Percentiles rank a stretch among this genome's conserved stretches.
Conservation (phyloP, 352 stramenopile species). For the Aphanomyces euteiches region DNA sequence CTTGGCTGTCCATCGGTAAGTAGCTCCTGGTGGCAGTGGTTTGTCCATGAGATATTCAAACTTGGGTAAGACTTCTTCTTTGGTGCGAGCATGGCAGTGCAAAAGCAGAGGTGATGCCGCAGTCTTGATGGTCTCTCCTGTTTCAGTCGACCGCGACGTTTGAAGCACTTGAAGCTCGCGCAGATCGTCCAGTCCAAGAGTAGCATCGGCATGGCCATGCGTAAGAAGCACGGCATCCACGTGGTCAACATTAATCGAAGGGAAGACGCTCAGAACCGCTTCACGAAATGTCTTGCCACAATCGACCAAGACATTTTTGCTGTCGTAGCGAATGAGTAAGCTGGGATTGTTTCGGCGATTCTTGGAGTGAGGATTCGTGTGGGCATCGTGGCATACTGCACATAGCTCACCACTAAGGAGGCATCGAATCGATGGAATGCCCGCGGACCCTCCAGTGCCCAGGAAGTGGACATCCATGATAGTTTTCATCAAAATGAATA, state of each 20-base stretch:
- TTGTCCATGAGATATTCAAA: constrained; percentile 70
- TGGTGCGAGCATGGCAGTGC: constrained; percentile 57
- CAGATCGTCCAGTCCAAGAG: constrained; percentile 79
- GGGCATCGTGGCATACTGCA: constrained; percentile 60
- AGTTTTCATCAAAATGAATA: no score
- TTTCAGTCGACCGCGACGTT: constrained; percentile 29
- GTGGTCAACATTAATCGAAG: constrained; percentile 41
- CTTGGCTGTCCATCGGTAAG: constrained; percentile 64
- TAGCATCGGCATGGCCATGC: constrained; percentile 80
- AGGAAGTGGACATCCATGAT: constrained; percentile 78
- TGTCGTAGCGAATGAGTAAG: constrained; percentile 56
- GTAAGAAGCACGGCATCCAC: constrained; percentile 81
- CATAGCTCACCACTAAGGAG: constrained; percentile 51
- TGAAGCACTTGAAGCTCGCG: constrained; percentile 64
- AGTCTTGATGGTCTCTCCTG: no score
- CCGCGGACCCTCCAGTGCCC: constrained; percentile 72
- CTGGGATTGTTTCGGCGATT: constrained; percentile 80
- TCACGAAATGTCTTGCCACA: constrained; percentile 87
- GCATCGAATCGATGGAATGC: constrained; percentile 73
- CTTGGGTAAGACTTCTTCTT: constrained; percentile 54
- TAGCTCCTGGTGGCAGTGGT: constrained; percentile 36
- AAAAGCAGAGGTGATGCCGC: constrained; percentile 41
- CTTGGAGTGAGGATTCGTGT: constrained; percentile 59
- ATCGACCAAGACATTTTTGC: constrained; percentile 72
- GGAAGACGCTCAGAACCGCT: constrained; percentile 62